Conservation (phyloP, 257 asterid genomes). For the Rauvolfia tetraphylla region DNA sequence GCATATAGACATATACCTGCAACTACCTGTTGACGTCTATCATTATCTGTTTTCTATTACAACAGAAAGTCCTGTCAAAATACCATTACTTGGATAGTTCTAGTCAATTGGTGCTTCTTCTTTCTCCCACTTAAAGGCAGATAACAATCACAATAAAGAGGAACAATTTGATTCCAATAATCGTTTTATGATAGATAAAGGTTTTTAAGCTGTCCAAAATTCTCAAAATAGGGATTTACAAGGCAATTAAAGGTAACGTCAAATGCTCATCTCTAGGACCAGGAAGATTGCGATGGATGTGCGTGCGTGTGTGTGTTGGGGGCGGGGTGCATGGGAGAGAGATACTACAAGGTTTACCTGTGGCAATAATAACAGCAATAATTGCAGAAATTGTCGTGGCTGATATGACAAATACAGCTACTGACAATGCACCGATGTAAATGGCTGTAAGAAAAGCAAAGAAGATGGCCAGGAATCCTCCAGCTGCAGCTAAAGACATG, state of each 20-base stretch:
- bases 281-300: neutral
- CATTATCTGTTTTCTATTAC: neutral
- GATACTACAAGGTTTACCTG: conserved; percentile 42
- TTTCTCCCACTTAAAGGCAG: neutral
- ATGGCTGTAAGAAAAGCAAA: conserved; percentile 61
- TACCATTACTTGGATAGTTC: neutral
- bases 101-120: neutral
- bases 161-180: neutral
- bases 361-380: conserved; percentile 48
- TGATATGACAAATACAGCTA: conserved; percentile 58
- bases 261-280: neutral
- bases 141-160: neutral
- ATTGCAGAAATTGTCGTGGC: conserved; percentile 49
- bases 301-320: neutral
- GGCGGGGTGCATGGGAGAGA: neutral
- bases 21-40: neutral
- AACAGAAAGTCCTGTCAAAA: neutral
- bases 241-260: neutral
- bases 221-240: neutral
- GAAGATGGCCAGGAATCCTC: conserved; percentile 87
- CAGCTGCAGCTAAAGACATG: conserved; percentile 74
- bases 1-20: neutral
- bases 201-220: neutral
- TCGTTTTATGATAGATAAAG: neutral
- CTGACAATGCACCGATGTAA: conserved; percentile 55